Conservation (phyloP, 1,284 basidiomycete genomes). For the Sporisorium scitamineum region DNA sequence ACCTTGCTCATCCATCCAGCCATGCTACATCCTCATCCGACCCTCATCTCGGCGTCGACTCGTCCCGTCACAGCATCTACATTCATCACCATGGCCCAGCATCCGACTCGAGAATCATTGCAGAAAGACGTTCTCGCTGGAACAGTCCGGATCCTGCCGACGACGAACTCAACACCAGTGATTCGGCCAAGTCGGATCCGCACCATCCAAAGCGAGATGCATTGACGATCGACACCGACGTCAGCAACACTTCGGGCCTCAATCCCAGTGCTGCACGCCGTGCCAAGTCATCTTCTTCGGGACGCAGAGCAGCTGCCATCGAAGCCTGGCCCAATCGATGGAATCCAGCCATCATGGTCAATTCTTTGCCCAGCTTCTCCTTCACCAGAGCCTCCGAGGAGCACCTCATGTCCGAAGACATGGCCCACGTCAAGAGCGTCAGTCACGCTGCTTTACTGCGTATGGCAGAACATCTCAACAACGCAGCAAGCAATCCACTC, state of each 20-base stretch:
- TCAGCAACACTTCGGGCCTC: neutral
- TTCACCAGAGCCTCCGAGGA: constrained; percentile 24
- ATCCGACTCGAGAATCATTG: neutral
- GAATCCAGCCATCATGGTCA: constrained; percentile 21
- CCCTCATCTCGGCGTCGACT: neutral
- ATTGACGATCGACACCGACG: neutral
- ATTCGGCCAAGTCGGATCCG: constrained; percentile 9
- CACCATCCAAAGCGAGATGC: neutral
- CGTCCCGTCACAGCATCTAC: neutral
- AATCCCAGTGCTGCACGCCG: neutral
- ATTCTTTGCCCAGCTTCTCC: constrained; percentile 14
- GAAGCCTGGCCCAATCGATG: constrained; percentile 27
- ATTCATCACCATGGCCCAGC: neutral
- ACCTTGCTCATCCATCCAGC: neutral
- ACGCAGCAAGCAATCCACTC: constrained; percentile 9
- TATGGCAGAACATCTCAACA: constrained; percentile 16
- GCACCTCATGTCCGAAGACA: constrained; percentile 27
- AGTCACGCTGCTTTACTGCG: constrained; percentile 14
- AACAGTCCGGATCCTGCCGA: constrained; percentile 23
- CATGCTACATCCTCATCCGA: neutral
- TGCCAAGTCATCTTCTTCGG: neutral
- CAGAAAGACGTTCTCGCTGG: constrained; percentile 21
- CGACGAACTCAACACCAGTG: constrained; percentile 6
- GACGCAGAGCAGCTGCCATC: constrained; percentile 7
- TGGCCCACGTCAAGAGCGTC: constrained; percentile 20